These are phyloP conservation scores for Ustilago hordei DNA, from an alignment of 1,284 basidiomycete species.

Conservation along the genomic window DNA sequence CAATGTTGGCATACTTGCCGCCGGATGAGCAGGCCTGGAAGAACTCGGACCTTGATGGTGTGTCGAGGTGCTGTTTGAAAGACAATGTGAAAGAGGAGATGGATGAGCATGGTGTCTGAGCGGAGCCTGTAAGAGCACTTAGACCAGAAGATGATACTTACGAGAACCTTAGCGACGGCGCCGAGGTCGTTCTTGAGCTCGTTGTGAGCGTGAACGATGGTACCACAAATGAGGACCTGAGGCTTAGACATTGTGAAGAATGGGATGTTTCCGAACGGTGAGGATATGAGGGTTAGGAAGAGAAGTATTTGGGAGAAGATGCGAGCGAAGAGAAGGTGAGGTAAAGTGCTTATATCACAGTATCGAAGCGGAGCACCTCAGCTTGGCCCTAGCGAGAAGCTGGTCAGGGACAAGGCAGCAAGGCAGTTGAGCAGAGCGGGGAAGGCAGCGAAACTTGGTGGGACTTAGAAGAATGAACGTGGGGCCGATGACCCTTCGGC, in stretches of 20 bases:
- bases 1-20: slow-evolving; percentile 76
- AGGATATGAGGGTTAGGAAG: not conserved
- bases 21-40: slow-evolving; percentile 45
- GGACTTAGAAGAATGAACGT: slow-evolving; percentile 13
- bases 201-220: slow-evolving; percentile 55
- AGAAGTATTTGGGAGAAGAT: not conserved
- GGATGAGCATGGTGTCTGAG: slow-evolving; percentile 5
- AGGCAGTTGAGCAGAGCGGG: slow-evolving; percentile 14
- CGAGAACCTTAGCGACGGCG: slow-evolving; percentile 45
- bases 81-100: not conserved
- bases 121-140: slow-evolving; percentile 1
- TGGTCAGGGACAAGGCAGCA: not conserved
- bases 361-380: not conserved
- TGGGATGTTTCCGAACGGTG: not conserved
- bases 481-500: slow-evolving; percentile 7
- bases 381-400: slow-evolving; percentile 11
- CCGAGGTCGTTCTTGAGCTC: slow-evolving; percentile 55
- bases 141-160: slow-evolving; percentile 71
- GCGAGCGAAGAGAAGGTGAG: slow-evolving; percentile 3
- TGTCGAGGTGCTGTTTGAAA: slow-evolving; percentile 39
- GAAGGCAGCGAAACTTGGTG: slow-evolving; percentile 4
- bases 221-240: slow-evolving; percentile 57
- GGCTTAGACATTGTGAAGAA: slow-evolving; percentile 49
- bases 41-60: slow-evolving; percentile 43
- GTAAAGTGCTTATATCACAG: slow-evolving; percentile 8